A percentile compares a stretch with the other conserved stretches of the same genome.
These are phyloP conservation scores for Chlamydomonas incerta DNA, from an alignment of 139 green algal genomes.

Conservation along the genomic window DNA sequence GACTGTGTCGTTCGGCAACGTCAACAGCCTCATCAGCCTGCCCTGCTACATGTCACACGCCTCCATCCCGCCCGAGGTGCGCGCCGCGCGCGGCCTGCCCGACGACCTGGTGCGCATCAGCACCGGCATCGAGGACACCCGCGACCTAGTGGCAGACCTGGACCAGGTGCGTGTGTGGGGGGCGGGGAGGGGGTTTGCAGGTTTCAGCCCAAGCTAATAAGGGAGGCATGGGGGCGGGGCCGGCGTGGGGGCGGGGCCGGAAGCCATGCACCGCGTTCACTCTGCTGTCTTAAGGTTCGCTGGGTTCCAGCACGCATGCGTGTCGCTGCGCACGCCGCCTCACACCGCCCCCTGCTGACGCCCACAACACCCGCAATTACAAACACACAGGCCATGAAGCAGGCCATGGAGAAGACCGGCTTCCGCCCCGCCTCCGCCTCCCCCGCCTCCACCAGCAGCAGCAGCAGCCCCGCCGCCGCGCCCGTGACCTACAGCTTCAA, in stretches of 20 bases:
- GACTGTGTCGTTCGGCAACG: slow-evolving; percentile 94
- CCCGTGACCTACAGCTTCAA: slow-evolving; percentile 20
- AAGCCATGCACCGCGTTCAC: too few species aligned
- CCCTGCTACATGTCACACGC: slow-evolving; percentile 99
- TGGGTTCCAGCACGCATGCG: too few species aligned
- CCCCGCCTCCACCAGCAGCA: not conserved
- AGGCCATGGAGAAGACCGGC: slow-evolving; percentile 53
- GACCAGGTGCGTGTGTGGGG: slow-evolving; percentile 10
- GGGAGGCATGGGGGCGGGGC: too few species aligned
- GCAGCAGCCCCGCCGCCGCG: not conserved
- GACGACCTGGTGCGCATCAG: slow-evolving; percentile 97
- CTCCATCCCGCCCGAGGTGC: slow-evolving; percentile 86
- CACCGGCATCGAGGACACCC: slow-evolving; percentile 88
- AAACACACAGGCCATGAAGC: slow-evolving; percentile 57
- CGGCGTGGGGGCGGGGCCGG: too few species aligned
- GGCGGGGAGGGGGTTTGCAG: too few species aligned
- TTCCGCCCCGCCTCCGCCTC: not conserved
- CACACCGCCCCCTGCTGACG: too few species aligned
- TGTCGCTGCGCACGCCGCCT: too few species aligned
- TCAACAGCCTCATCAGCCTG: slow-evolving; percentile 91
- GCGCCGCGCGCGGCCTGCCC: slow-evolving; percentile 89
- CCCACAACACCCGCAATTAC: too few species aligned
- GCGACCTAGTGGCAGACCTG: slow-evolving; percentile 86
- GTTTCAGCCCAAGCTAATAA: too few species aligned
- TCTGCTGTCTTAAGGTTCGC: too few species aligned